Evolutionary conservation across 2,329 filamentous ascomycete species (phyloP).

Genomic region (Trichoderma citrinoviride): DNA sequence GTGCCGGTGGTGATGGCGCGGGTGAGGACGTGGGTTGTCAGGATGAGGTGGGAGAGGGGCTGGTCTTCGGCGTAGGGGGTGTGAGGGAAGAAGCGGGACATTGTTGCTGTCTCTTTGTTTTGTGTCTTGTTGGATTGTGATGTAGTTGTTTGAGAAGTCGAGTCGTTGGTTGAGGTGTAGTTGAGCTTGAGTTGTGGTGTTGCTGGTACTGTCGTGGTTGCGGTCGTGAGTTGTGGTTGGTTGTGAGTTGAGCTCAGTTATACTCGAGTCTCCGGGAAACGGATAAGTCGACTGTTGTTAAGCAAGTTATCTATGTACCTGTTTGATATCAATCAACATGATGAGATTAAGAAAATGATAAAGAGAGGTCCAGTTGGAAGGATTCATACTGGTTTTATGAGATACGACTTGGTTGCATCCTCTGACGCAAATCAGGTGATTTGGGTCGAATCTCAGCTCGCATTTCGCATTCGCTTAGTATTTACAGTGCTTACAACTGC

Average conservation of each 20-base stretch:
- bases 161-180: neutral
- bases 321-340: no score
- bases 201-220: no score
- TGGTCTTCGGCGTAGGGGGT: conserved; percentile 63
- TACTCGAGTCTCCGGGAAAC: no score
- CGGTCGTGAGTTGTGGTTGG: no score
- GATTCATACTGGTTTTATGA: neutral
- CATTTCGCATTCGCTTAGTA: neutral
- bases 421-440: conserved; percentile 17
- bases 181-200: no score
- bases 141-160: neutral
- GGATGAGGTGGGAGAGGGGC: conserved; percentile 51
- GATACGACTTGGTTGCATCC: neutral
- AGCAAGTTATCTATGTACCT: no score
- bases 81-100: conserved; percentile 58
- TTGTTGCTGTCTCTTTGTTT: conserved; percentile 30
- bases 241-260: no score
- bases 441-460: neutral
- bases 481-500: conserved; percentile 2
- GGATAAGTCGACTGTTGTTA: no score
- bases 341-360: no score
- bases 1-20: conserved; percentile 54
- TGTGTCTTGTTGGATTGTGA: neutral
- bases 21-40: conserved; percentile 58
- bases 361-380: neutral